These are phyloP conservation scores for Murraya koenigii DNA, from an alignment of 345 rosid genomes.

Conservation along the genomic window DNA sequence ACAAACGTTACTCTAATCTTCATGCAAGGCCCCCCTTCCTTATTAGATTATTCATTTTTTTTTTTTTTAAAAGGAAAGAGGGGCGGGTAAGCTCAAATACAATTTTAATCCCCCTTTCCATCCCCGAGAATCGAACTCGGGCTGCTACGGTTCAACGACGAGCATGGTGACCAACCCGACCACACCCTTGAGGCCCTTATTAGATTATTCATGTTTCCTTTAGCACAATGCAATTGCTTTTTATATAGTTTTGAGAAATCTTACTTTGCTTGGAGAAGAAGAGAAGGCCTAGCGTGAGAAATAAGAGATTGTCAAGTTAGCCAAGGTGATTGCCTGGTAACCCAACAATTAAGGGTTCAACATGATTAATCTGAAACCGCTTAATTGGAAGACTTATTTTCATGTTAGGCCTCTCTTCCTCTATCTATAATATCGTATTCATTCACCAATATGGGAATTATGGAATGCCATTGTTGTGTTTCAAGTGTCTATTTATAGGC, in stretches of 20 bases:
- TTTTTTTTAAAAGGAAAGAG: too few species aligned
- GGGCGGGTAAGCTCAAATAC: too few species aligned
- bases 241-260: neutral
- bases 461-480: neutral
- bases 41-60: too few species aligned
- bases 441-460: neutral
- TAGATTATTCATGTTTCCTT: too few species aligned
- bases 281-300: slow-evolving; percentile 39
- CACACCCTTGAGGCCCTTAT: too few species aligned
- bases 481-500: neutral
- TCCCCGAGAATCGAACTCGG: too few species aligned
- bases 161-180: too few species aligned
- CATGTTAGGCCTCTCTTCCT: slow-evolving; percentile 41
- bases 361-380: neutral
- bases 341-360: neutral
- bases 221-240: too few species aligned
- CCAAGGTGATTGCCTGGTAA: slow-evolving; percentile 41
- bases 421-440: neutral
- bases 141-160: too few species aligned
- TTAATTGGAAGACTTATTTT: slow-evolving; percentile 15
- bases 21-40: neutral
- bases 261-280: slow-evolving; percentile 15
- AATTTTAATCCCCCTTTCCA: too few species aligned
- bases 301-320: slow-evolving; percentile 34
- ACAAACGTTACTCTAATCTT: neutral